Conservation (phyloP, 2,329 filamentous ascomycete species). For the Elsinoe fawcettii region DNA sequence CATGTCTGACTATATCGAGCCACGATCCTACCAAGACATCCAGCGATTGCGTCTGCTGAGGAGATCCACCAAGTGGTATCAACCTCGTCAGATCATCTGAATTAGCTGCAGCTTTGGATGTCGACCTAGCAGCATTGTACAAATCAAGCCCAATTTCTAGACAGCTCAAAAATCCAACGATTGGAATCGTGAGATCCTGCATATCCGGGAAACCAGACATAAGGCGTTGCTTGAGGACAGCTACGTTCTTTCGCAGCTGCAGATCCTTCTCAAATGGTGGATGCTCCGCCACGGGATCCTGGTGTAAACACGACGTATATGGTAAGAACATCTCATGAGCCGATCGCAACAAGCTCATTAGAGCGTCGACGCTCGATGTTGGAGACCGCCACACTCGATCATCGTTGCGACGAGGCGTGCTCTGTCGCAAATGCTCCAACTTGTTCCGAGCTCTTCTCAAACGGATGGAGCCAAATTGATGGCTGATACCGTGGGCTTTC, state of each 20-base stretch:
- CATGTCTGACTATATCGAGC: not conserved
- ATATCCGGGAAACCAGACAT: slow-evolving; percentile 66
- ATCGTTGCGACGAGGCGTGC: slow-evolving; percentile 53
- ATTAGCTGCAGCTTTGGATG: not conserved
- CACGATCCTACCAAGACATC: not conserved
- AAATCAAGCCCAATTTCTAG: slow-evolving; percentile 56
- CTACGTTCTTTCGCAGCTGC: slow-evolving; percentile 28
- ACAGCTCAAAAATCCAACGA: slow-evolving; percentile 71
- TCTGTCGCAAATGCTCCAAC: slow-evolving; percentile 57
- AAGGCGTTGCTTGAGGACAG: slow-evolving; percentile 62
- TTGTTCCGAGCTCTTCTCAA: slow-evolving; percentile 27
- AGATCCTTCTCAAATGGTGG: slow-evolving; percentile 13
- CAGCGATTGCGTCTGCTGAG: not conserved
- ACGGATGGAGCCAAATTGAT: not conserved
- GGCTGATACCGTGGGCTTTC: slow-evolving; percentile 37
- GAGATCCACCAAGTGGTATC: slow-evolving; percentile 14
- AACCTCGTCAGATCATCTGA: not conserved
- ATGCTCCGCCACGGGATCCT: not conserved
- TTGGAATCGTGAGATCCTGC: slow-evolving; percentile 72
- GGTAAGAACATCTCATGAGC: not conserved
- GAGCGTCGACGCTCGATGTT: slow-evolving; percentile 56
- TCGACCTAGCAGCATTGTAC: not conserved
- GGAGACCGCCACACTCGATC: slow-evolving; percentile 52
- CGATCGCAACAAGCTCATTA: slow-evolving; percentile 39
- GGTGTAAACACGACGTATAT: not conserved